These are phyloP conservation scores for Curvularia hawaiiensis DNA, from an alignment of 2,329 filamentous ascomycete genomes.

Conservation along the genomic window DNA sequence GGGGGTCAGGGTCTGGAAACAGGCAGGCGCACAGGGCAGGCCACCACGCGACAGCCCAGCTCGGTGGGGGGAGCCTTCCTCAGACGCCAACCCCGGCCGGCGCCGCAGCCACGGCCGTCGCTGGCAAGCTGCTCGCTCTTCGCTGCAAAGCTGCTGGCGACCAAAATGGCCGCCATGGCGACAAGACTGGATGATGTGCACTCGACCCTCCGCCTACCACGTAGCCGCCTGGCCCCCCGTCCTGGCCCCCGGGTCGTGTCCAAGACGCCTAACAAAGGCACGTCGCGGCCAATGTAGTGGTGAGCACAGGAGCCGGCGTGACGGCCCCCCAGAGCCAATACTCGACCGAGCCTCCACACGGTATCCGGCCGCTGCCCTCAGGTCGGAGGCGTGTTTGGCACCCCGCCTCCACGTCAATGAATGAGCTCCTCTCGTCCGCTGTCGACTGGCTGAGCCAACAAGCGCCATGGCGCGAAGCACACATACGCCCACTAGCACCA, in stretches of 20 bases:
- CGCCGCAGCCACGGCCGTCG: not conserved
- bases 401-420: constrained; percentile 14
- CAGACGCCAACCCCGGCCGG: not conserved
- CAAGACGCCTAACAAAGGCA: not conserved
- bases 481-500: constrained; percentile 11
- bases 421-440: constrained; percentile 8
- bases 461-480: constrained; percentile 15
- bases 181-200: constrained; percentile 6
- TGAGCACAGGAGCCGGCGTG: constrained; percentile 5
- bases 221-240: constrained; percentile 4
- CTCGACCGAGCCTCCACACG: constrained; percentile 7
- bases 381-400: constrained; percentile 8
- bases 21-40: constrained; percentile 14
- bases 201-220: not conserved
- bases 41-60: constrained; percentile 11
- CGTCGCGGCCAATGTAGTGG: not conserved
- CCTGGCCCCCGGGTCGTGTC: constrained; percentile 10
- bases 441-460: constrained; percentile 15
- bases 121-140: not conserved
- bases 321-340: constrained; percentile 13
- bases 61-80: not conserved
- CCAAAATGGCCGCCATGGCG: not conserved
- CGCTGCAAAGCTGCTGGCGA: not conserved
- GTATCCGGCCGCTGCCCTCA: constrained; percentile 12
- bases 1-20: constrained; percentile 9